These are phyloP conservation scores for Potentilla sterilis DNA, from an alignment of 306 rosid genomes.

Conservation along the genomic window DNA sequence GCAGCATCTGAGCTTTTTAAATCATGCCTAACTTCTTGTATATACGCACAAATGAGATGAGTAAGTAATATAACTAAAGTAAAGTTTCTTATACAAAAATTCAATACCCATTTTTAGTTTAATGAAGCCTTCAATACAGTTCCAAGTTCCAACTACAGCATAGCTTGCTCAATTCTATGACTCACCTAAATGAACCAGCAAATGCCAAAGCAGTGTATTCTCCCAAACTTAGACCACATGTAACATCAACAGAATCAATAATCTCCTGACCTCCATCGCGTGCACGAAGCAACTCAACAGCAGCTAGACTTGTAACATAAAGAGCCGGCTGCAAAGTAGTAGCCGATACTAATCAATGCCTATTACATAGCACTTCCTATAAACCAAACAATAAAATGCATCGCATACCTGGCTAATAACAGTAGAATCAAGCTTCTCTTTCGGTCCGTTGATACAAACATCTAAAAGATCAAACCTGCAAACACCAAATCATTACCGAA, in stretches of 20 bases:
- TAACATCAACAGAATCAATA: slow-evolving; percentile 88
- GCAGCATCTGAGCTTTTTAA: slow-evolving; percentile 6
- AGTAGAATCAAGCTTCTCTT: slow-evolving; percentile 87
- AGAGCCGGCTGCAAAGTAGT: slow-evolving; percentile 84
- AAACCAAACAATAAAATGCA: not conserved
- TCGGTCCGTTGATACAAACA: slow-evolving; percentile 86
- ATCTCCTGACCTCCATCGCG: slow-evolving; percentile 90
- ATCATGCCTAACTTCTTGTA: not conserved
- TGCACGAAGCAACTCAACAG: slow-evolving; percentile 84
- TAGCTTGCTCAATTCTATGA: not conserved
- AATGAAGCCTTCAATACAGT: not conserved
- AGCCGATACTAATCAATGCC: slow-evolving; percentile 23
- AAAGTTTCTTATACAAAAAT: not conserved
- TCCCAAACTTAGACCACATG: slow-evolving; percentile 96
- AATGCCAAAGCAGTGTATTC: slow-evolving; percentile 95
- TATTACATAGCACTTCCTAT: not conserved
- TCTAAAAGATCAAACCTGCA: slow-evolving; percentile 91
- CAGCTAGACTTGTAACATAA: slow-evolving; percentile 95
- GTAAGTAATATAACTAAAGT: no score
- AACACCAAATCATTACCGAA: not conserved
- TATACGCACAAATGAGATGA: not conserved
- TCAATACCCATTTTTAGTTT: not conserved
- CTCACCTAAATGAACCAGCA: slow-evolving; percentile 92
- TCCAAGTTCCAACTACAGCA: not conserved
- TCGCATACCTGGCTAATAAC: slow-evolving; percentile 74